Percentiles rank a stretch among this genome's conserved stretches.
phyloP scores from a whole-genome alignment of 2,329 filamentous ascomycete species.

The Sodiomyces alkalinus region DNA sequence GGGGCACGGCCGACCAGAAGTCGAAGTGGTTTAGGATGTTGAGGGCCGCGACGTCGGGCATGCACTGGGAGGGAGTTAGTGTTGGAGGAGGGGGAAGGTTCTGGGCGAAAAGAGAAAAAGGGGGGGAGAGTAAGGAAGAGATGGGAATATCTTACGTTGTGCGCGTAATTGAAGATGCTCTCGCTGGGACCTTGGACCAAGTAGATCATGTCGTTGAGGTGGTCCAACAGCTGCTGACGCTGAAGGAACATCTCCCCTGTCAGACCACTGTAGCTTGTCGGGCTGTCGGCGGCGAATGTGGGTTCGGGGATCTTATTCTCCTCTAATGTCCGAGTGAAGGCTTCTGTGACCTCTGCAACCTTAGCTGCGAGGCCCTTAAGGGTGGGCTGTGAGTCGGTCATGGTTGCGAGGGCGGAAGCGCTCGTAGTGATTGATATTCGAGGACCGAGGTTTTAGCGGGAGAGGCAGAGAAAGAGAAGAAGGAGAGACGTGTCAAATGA shows the following conservation, averaged over 20 bases:
- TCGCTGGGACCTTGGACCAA: constrained; percentile 32
- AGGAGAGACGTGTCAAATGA: too few relatives aligned
- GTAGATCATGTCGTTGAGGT: constrained; percentile 28
- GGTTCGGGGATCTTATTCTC: constrained; percentile 26
- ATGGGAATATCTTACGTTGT: constrained; percentile 24
- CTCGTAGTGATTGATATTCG: too few relatives aligned
- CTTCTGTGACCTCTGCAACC: constrained; percentile 26
- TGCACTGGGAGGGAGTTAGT: constrained; percentile 13
- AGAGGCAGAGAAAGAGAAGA: too few relatives aligned
- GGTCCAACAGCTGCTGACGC: constrained; percentile 27
- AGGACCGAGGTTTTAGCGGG: too few relatives aligned
- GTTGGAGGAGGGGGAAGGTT: too few relatives aligned
- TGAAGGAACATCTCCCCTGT: constrained; percentile 26
- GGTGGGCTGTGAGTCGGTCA: constrained; percentile 18
- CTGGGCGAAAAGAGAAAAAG: background rate
- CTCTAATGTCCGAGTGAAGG: constrained; percentile 22
- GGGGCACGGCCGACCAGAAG: constrained; percentile 34
- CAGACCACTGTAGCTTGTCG: constrained; percentile 23
- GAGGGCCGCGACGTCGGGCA: constrained; percentile 27
- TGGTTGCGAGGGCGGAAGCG: too few relatives aligned
- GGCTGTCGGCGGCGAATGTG: constrained; percentile 27
- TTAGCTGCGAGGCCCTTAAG: constrained; percentile 27
- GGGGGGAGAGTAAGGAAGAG: too few relatives aligned
- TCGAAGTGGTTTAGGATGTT: constrained; percentile 35
- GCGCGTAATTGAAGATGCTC: constrained; percentile 29